Conservation (phyloP, 176 grass and related monocot genomes). For the Aegilops speltoides region DNA sequence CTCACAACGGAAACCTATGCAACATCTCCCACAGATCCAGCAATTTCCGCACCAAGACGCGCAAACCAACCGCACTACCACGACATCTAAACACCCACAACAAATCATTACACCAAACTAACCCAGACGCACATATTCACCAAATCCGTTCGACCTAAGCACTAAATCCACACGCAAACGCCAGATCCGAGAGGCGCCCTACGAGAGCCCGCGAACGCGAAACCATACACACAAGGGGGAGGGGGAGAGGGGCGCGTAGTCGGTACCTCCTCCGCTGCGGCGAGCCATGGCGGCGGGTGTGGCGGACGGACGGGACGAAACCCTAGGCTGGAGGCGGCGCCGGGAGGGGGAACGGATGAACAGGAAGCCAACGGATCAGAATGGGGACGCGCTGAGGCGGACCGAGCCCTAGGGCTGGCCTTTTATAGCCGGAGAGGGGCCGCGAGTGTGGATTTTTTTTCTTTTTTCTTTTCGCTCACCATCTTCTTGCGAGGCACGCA, state of each 20-base stretch:
- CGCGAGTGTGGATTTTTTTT: too few relatives aligned
- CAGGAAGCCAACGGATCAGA: not conserved
- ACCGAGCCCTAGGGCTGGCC: conserved; percentile 1
- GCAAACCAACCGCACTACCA: not conserved
- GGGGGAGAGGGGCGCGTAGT: not conserved
- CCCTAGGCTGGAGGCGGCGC: conserved; percentile 53
- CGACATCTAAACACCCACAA: not conserved
- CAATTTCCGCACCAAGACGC: not conserved
- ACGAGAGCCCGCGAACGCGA: not conserved
- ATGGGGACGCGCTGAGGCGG: not conserved
- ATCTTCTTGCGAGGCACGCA: conserved; percentile 21
- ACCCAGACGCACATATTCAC: not conserved
- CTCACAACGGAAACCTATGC: too few relatives aligned
- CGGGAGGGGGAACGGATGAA: not conserved
- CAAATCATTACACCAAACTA: too few relatives aligned
- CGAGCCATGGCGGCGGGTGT: conserved; percentile 56
- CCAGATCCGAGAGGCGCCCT: not conserved
- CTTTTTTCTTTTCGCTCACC: not conserved
- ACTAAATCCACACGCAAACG: not conserved
- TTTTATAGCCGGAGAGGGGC: conserved; percentile 26
- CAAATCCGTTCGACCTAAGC: not conserved
- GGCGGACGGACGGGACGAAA: conserved; percentile 37
- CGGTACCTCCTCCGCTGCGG: conserved; percentile 67
- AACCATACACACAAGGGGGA: not conserved
- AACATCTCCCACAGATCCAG: not conserved